Base-by-base conservation (phyloP, 768 basidiomycete genomes). In the Boletellus ananas region DNA sequence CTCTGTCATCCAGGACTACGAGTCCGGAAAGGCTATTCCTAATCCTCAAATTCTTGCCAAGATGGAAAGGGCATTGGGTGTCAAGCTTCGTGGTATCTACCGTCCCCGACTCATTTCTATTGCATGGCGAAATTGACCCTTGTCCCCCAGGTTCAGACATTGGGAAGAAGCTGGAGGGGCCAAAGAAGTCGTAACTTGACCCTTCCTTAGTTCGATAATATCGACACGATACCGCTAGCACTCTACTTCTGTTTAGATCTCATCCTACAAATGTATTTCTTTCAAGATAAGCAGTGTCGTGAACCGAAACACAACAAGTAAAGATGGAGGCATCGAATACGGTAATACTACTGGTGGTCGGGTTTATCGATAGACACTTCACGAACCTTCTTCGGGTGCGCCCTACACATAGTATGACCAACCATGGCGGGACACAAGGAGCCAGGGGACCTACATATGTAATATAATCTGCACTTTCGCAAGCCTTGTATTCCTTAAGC, bases 391-490 rank as follows among this genome's bases (percentile, higher is more conserved):
- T 40, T 71, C 70, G 10, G 61, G 54, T 40, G 71, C 61, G n/a
- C 70, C 71, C 70, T 71, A 34, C 17, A 47, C 29, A 23, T 16
- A 36, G 36, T 9, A 18, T 60, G 33, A 44, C 47, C n/a, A 52
- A 11, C 25, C 8, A 20, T 4, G 10, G 13, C 1, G 40, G 35
- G 27, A 14, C 0, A 17, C 1, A 1, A 5, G 13, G 25, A 39
- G 25, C 20, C 13, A 1, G 17, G 20, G 2, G 35, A 77, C 85
- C 50, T 51, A 86, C 88, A 65, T 91, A 90, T 60, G 87, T 81
- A 58, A 97, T 92, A 69, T 98, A 98, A 63, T 95, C 91, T 10
- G 90, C 79, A 63, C 86, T 94, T 72, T 98, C 94, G 68, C 93
- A 95, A 45, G 95, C 94, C 61, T 90, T 87, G 72, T 97, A 98